phyloP scores from a whole-genome alignment of 148 eudicot genomes.

The Salicornia ramosissima region DNA sequence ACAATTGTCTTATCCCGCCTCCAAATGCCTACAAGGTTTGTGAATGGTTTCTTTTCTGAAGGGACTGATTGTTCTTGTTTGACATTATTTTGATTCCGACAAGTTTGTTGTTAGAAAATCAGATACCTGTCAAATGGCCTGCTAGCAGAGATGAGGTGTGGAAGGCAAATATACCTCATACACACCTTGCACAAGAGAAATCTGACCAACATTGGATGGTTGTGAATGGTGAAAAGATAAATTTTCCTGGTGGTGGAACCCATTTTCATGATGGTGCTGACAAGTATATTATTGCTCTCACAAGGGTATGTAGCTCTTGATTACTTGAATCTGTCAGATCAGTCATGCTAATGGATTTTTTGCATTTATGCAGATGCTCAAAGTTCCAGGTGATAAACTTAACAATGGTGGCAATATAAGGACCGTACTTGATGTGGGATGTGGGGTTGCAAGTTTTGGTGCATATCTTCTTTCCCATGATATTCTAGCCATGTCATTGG shows the following conservation, averaged over 20 bases:
- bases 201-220: conserved; percentile 54
- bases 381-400: conserved; percentile 31
- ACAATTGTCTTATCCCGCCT: conserved; percentile 48
- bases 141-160: conserved; percentile 50
- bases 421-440: conserved; percentile 44
- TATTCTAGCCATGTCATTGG: conserved; percentile 41
- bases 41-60: not conserved
- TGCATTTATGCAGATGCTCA: conserved; percentile 35
- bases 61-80: not conserved
- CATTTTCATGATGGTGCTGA: conserved; percentile 47
- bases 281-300: conserved; percentile 34
- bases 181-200: conserved; percentile 50
- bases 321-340: not conserved
- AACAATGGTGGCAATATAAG: conserved; percentile 39
- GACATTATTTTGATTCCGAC: not conserved
- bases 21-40: conserved; percentile 43
- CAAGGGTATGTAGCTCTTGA: not conserved
- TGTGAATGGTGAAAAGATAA: conserved; percentile 44
- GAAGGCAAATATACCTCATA: conserved; percentile 50
- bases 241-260: conserved; percentile 51
- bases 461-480: conserved; percentile 43
- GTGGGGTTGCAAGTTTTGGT: conserved; percentile 53
- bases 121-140: conserved; percentile 50
- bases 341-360: not conserved
- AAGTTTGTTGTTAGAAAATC: conserved; percentile 12